Conservation (phyloP, 73 alveolate species). For the Symbiodinium natans region DNA sequence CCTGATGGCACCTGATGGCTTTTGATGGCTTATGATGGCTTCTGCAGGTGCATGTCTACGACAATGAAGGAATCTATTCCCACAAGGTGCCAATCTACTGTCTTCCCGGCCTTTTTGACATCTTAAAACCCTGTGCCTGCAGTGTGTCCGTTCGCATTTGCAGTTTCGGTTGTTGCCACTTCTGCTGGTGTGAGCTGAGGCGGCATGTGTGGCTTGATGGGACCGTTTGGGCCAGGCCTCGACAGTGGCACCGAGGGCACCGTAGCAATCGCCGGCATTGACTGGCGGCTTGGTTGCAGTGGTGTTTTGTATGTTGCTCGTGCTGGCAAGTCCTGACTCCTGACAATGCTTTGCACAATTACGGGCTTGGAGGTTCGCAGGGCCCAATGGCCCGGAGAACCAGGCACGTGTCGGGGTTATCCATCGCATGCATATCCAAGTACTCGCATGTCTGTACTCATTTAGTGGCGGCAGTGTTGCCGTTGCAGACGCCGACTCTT, state of each 20-base stretch:
- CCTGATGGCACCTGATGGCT: too few relatives aligned
- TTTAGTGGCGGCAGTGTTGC: not conserved
- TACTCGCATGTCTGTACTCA: not conserved
- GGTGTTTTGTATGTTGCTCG: too few relatives aligned
- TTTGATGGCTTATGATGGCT: not conserved
- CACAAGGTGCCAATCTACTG: constrained; percentile 94
- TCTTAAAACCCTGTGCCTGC: too few relatives aligned
- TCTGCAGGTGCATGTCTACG: constrained; percentile 91
- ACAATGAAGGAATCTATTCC: constrained; percentile 90
- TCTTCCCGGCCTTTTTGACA: not conserved
- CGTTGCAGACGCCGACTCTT: constrained; percentile 86
- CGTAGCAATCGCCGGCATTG: constrained; percentile 93
- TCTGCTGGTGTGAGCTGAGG: too few relatives aligned
- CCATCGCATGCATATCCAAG: not conserved
- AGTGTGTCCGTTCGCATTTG: too few relatives aligned
- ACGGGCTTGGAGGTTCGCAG: constrained; percentile 1
- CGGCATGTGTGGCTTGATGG: too few relatives aligned
- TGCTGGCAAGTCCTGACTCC: too few relatives aligned
- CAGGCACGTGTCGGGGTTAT: constrained; percentile 8
- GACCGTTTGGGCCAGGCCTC: constrained; percentile 54
- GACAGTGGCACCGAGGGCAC: constrained; percentile 94
- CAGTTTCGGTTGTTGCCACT: too few relatives aligned
- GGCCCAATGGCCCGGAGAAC: constrained; percentile 88
- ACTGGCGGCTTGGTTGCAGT: constrained; percentile 17
- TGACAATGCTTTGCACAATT: too few relatives aligned